Evolutionary conservation across 257 asterid species (phyloP).

Genomic region (Solanum boliviense): DNA sequence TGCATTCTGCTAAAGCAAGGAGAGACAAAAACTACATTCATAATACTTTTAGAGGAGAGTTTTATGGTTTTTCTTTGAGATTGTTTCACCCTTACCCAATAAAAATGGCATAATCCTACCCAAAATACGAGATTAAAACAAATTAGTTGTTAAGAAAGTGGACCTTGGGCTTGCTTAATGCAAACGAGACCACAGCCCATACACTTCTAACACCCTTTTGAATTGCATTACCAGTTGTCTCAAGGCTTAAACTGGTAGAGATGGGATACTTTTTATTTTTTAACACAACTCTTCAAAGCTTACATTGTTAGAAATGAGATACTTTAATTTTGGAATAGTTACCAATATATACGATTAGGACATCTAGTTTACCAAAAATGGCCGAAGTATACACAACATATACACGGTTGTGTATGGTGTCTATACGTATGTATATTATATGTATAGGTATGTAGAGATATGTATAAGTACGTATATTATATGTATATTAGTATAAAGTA

Average conservation of each 20-base stretch:
- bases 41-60: not conserved
- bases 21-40: not conserved
- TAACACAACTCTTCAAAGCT: not conserved
- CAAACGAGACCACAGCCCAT: not conserved
- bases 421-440: no score
- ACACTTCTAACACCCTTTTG: not conserved
- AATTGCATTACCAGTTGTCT: not conserved
- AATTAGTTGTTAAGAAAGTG: not conserved
- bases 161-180: not conserved
- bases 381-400: no score
- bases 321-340: not conserved
- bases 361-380: not conserved
- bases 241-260: not conserved
- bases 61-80: not conserved
- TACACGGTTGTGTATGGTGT: not conserved
- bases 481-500: not conserved
- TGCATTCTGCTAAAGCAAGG: not conserved
- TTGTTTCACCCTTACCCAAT: not conserved
- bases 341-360: not conserved
- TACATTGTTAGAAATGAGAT: not conserved
- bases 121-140: not conserved
- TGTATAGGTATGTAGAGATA: not conserved
- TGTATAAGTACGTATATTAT: not conserved
- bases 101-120: not conserved
- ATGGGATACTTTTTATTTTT: not conserved